Conservation (phyloP, 73 alveolate genomes). For the Paramecium bursaria region DNA sequence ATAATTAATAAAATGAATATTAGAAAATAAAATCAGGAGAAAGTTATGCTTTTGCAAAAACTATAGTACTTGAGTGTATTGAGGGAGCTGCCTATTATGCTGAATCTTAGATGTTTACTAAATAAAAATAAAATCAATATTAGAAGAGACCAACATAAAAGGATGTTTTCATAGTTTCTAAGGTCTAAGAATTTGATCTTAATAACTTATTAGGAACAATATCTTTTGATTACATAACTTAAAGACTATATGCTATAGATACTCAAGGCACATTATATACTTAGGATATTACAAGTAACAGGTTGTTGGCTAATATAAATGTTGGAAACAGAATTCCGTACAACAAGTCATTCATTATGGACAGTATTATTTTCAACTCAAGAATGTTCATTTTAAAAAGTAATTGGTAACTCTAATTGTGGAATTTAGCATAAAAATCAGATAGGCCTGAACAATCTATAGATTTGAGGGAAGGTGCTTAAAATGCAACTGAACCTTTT, state of each 20-base stretch:
- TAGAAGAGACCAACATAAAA: conserved; percentile 40
- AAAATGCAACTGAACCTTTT: conserved; percentile 1
- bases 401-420: conserved; percentile 53
- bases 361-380: conserved; percentile 29
- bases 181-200: conserved; percentile 9
- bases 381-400: conserved; percentile 36
- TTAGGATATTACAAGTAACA: conserved; percentile 32
- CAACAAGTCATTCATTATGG: conserved; percentile 23
- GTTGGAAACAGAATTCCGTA: conserved; percentile 40
- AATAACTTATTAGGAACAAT: conserved; percentile 30
- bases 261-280: conserved; percentile 31
- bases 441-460: conserved; percentile 51
- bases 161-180: conserved; percentile 6
- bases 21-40: conserved; percentile 15
- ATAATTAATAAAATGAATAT: conserved; percentile 19
- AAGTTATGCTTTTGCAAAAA: conserved; percentile 5
- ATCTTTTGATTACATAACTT: conserved; percentile 12
- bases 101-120: conserved; percentile 37
- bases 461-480: conserved; percentile 52
- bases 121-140: not conserved
- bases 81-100: conserved; percentile 57
- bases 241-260: conserved; percentile 40
- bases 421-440: conserved; percentile 45
- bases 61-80: conserved; percentile 30
- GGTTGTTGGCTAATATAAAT: conserved; percentile 21